phyloP scores from a whole-genome alignment of 2,329 filamentous ascomycete genomes.

The Chlorencoelia australis region DNA sequence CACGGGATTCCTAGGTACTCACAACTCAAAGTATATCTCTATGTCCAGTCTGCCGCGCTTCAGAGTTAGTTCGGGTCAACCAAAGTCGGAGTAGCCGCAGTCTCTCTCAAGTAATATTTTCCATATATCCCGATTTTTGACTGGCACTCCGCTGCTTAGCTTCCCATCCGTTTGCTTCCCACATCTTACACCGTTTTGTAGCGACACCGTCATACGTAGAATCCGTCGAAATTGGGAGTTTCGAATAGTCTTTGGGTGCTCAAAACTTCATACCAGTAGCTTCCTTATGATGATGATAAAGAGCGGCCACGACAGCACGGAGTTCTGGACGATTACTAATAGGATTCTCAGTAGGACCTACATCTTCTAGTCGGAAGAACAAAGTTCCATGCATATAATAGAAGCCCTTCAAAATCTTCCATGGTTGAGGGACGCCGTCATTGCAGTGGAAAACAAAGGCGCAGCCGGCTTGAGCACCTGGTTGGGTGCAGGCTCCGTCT shows the following conservation, averaged over 20 bases:
- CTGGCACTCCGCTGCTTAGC: slow-evolving; percentile 24
- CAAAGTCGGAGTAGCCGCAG: neutral
- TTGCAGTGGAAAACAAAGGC: neutral
- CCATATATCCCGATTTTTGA: slow-evolving; percentile 45
- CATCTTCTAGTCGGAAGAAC: slow-evolving; percentile 9
- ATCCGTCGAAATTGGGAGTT: slow-evolving; percentile 42
- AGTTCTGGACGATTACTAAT: slow-evolving; percentile 46
- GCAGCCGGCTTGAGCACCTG: neutral
- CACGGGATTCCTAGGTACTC: no score
- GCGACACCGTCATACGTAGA: slow-evolving; percentile 40
- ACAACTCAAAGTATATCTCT: no score
- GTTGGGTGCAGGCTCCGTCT: neutral
- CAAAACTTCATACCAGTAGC: slow-evolving; percentile 27
- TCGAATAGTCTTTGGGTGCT: slow-evolving; percentile 30
- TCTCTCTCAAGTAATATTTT: slow-evolving; percentile 31
- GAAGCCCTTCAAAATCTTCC: neutral
- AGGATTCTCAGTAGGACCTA: slow-evolving; percentile 21
- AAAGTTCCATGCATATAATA: neutral
- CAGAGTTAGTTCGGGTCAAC: no score
- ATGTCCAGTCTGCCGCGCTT: no score
- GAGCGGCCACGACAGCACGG: slow-evolving; percentile 40
- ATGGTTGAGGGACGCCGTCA: neutral
- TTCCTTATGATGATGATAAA: slow-evolving; percentile 26
- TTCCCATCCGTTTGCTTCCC: slow-evolving; percentile 38
- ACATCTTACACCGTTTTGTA: slow-evolving; percentile 34